Base-by-base conservation (phyloP, 352 stramenopile genomes). In the Phytophthora pluvialis region DNA sequence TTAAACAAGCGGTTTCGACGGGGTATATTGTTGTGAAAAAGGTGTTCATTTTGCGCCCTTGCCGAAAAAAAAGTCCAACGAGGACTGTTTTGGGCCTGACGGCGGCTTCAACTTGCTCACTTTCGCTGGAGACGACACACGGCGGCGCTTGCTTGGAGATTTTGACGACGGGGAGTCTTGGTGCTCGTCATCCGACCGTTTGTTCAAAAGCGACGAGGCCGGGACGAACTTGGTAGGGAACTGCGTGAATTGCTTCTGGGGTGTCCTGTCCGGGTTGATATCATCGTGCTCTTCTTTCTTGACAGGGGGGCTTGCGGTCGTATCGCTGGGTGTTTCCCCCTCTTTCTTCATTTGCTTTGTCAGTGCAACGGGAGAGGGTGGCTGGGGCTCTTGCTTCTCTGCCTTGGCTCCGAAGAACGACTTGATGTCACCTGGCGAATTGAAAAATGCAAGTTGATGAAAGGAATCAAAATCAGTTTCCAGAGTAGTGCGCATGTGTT, bases 371-470 rank as follows among this genome's bases (percentile, higher is more conserved):
- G 45, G 32, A 40, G 46, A 39, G 12, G 32, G n/a, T 45, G 25
- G 21, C 15, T 49, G 9, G 25, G 52, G 44, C 36, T 77, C 66
- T 28, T 63, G 50, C 32, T 80, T 78, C 48, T 76, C 71, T 8
- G 63, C 35, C 48, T 86, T 82, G 21, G 69, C 72, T 13, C 64
- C 70, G 40, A 91, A 90, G 44, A 94, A 94, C 11, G 76, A 77
- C 11, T 76, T 89, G 51, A 94, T 92, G 45, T 91, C 68, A 16
- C 71, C 86, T 94, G 10, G 13, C 5, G 13, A 26, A 39, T 39
- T 1, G 4, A 16, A 28, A 28, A 1, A 21, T 21, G n/a, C 4
- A 4, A 4, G 36, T 42, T n/a, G 12, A 42, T 21, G 21, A 21
- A 21, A 33, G 12, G 44, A 38, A 18, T 21, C 8, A 50, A 16